These are phyloP conservation scores for Alloteropsis angusta DNA, from an alignment of 202 grass and related monocot genomes.

Conservation along the genomic window DNA sequence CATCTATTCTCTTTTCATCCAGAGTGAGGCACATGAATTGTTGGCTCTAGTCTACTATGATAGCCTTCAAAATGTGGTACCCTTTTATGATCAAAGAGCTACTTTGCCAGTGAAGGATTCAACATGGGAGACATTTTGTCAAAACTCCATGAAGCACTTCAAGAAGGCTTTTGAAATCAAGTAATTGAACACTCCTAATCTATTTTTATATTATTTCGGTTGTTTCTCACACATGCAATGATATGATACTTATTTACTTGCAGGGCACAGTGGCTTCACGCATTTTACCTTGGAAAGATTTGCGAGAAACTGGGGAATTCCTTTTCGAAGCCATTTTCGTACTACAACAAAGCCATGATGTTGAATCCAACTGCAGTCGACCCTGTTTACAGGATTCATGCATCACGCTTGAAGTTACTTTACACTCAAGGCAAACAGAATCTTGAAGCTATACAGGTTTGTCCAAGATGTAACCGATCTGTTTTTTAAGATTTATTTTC, in stretches of 20 bases:
- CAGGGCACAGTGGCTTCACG: slow-evolving; percentile 88
- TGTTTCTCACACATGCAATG: slow-evolving; percentile 10
- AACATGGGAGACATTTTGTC: slow-evolving; percentile 71
- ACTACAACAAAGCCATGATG: slow-evolving; percentile 63
- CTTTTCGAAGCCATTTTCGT: slow-evolving; percentile 74
- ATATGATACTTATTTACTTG: slow-evolving; percentile 26
- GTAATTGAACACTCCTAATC: slow-evolving; percentile 36
- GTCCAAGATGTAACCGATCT: slow-evolving; percentile 19
- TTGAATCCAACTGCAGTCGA: slow-evolving; percentile 87
- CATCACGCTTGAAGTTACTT: slow-evolving; percentile 89
- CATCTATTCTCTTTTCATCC: slow-evolving; percentile 21
- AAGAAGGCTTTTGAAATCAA: slow-evolving; percentile 80
- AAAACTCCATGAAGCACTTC: slow-evolving; percentile 89
- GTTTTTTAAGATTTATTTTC: neutral
- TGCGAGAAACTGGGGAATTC: slow-evolving; percentile 81
- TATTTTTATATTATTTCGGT: slow-evolving; percentile 20
- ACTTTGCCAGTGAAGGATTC: slow-evolving; percentile 76
- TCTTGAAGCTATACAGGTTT: slow-evolving; percentile 77
- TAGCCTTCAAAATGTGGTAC: slow-evolving; percentile 84
- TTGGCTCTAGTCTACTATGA: slow-evolving; percentile 94
- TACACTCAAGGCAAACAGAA: slow-evolving; percentile 73
- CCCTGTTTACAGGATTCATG: slow-evolving; percentile 91
- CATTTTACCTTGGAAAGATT: slow-evolving; percentile 94
- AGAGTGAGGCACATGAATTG: slow-evolving; percentile 84
- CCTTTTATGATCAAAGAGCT: slow-evolving; percentile 92